phyloP scores from a whole-genome alignment of 2,329 filamentous ascomycete species.

The Ceratocystis albifundus region DNA sequence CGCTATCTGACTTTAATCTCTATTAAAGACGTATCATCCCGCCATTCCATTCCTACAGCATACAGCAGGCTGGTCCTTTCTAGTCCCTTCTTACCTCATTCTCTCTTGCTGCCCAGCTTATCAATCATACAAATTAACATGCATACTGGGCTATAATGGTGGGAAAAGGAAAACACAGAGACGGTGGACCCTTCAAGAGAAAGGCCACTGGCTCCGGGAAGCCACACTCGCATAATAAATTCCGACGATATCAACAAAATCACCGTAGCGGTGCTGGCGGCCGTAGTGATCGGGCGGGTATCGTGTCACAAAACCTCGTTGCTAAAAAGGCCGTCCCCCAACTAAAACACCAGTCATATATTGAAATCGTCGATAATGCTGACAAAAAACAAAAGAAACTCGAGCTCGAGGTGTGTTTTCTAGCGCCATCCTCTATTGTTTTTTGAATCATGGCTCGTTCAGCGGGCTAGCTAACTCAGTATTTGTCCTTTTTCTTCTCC shows the following conservation, averaged over 20 bases:
- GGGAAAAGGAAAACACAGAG: slow-evolving; percentile 11
- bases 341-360: slow-evolving; percentile 49
- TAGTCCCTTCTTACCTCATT: background rate
- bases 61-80: background rate
- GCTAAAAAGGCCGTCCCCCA: slow-evolving; percentile 35
- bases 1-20: background rate
- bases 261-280: background rate
- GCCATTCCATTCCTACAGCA: background rate
- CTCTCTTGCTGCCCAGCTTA: background rate
- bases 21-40: slow-evolving; percentile 11
- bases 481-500: slow-evolving; percentile 14
- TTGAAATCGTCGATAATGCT: slow-evolving; percentile 52
- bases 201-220: slow-evolving; percentile 1
- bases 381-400: slow-evolving; percentile 51
- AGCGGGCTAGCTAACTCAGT: slow-evolving; percentile 14
- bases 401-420: slow-evolving; percentile 43
- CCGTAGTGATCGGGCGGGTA: background rate
- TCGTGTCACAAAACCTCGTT: slow-evolving; percentile 27
- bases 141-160: slow-evolving; percentile 16
- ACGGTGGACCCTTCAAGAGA: slow-evolving; percentile 8
- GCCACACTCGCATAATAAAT: background rate
- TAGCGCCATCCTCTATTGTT: background rate
- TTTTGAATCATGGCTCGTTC: background rate
- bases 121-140: slow-evolving; percentile 10
- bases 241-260: slow-evolving; percentile 6